phyloP scores from a whole-genome alignment of 257 asterid genomes.

The Salvia rosmarinus region DNA sequence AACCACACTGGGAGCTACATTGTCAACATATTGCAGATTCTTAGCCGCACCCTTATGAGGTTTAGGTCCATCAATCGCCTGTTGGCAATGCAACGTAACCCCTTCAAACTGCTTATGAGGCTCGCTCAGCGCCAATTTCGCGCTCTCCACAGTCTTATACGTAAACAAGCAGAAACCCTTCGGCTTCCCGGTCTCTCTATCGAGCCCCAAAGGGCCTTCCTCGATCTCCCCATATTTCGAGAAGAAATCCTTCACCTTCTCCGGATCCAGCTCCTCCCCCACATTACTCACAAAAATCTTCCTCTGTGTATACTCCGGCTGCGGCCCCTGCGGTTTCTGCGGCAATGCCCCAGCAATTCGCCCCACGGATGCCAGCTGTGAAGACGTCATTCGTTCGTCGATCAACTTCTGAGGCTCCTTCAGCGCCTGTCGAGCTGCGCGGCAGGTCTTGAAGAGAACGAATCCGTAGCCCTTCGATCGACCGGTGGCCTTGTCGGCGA shows the following conservation, averaged over 20 bases:
- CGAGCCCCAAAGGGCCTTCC: constrained; percentile 34
- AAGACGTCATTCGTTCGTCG: constrained; percentile 11
- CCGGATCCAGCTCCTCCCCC: constrained; percentile 30
- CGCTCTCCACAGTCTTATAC: constrained; percentile 21
- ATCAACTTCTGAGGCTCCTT: constrained; percentile 30
- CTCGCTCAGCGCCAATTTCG: constrained; percentile 10
- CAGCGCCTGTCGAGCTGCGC: constrained; percentile 29
- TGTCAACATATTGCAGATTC: constrained; percentile 12
- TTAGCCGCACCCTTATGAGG: not conserved
- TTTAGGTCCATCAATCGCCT: constrained; percentile 23
- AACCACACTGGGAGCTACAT: not conserved
- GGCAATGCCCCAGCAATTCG: not conserved
- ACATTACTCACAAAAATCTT: constrained; percentile 29
- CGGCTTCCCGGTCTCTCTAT: constrained; percentile 24
- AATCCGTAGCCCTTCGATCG: constrained; percentile 26
- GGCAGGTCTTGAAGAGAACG: constrained; percentile 20
- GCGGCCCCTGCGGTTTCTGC: constrained; percentile 19
- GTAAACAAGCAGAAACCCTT: constrained; percentile 29
- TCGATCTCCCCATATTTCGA: constrained; percentile 31
- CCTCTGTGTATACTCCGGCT: constrained; percentile 14
- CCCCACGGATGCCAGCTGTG: constrained; percentile 22
- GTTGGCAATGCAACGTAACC: constrained; percentile 23
- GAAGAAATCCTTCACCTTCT: constrained; percentile 15
- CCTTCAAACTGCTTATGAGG: constrained; percentile 28
- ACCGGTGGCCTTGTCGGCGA: not conserved